phyloP scores from a whole-genome alignment of 768 basidiomycete genomes.

The Lactifluus hygrophoroides region DNA sequence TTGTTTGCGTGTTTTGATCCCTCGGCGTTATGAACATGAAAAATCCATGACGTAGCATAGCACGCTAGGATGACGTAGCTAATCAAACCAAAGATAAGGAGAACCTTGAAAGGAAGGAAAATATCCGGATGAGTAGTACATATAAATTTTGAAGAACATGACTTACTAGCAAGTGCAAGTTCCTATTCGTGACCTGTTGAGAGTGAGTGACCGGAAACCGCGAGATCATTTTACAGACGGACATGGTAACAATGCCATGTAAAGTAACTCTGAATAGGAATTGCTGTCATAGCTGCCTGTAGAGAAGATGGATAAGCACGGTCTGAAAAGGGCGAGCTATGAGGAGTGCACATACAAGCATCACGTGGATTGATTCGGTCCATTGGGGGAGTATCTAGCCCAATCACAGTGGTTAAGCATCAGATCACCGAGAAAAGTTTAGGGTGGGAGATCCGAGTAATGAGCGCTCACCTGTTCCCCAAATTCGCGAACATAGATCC shows the following conservation, averaged over 20 bases:
- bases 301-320: neutral
- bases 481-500: constrained; percentile 1
- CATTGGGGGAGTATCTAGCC: neutral
- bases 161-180: constrained; percentile 7
- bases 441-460: neutral
- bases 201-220: neutral
- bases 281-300: neutral
- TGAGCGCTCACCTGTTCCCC: neutral
- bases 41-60: constrained; percentile 2
- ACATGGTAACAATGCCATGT: constrained; percentile 11
- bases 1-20: too few relatives aligned
- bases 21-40: neutral
- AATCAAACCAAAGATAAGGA: neutral
- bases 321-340: neutral
- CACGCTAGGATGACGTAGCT: neutral
- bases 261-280: constrained; percentile 10
- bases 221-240: neutral
- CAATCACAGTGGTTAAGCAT: neutral
- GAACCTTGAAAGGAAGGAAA: neutral
- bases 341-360: constrained; percentile 1
- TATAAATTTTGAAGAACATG: neutral
- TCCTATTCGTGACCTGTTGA: constrained; percentile 1
- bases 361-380: constrained; percentile 3
- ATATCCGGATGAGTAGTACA: neutral
- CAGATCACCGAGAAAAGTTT: neutral